Conservation (phyloP, 2,329 filamentous ascomycete species). For the Colletotrichum cuscutae region DNA sequence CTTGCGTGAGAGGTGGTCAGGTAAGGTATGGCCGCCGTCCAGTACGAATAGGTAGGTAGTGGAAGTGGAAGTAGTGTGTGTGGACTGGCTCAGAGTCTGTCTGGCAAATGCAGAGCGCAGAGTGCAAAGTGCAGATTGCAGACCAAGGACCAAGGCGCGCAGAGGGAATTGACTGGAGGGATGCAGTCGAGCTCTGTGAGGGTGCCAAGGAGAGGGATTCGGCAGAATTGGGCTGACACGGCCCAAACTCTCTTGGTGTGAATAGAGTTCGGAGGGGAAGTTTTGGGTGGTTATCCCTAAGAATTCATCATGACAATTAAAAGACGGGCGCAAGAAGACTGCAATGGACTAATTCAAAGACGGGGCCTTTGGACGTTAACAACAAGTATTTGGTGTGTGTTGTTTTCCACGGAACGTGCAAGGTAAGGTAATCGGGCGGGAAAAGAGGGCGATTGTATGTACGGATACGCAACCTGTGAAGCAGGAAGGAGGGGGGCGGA, state of each 20-base stretch:
- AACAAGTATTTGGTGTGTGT: neutral
- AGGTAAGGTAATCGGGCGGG: neutral
- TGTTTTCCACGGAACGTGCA: neutral
- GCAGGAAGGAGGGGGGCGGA: neutral
- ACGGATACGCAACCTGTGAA: neutral
- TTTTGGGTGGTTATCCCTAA: neutral
- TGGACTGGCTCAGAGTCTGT: neutral
- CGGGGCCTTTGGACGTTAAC: neutral
- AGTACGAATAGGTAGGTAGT: neutral
- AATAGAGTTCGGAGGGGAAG: conserved; percentile 19
- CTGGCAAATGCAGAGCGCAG: neutral
- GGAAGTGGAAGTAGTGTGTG: neutral
- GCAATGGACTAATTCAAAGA: neutral
- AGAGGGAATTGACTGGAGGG: conserved; percentile 1
- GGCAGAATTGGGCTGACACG: conserved; percentile 34
- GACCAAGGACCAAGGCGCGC: conserved; percentile 11
- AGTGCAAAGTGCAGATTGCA: conserved; percentile 5
- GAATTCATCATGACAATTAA: conserved; percentile 15
- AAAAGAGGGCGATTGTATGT: conserved; percentile 7
- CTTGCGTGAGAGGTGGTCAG: neutral
- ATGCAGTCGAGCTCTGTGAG: conserved; percentile 15
- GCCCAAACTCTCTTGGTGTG: conserved; percentile 33
- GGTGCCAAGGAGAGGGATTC: conserved; percentile 24
- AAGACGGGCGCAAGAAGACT: neutral
- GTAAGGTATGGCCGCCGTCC: neutral